Evolutionary conservation across 148 eudicot species (phyloP).

Genomic region (Pharnaceum exiguum): DNA sequence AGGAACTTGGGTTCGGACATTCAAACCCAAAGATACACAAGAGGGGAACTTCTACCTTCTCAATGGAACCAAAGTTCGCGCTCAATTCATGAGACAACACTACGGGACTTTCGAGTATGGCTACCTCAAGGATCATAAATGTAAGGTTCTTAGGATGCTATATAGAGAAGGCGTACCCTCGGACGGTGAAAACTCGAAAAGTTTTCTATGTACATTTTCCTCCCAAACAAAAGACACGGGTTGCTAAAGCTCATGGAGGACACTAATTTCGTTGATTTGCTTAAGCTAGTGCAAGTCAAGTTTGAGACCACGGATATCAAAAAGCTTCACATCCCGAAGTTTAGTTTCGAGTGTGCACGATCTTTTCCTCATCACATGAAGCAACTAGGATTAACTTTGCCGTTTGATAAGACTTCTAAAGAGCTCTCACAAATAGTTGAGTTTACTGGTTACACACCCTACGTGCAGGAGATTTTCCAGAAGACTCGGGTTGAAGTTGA

Average conservation of each 20-base stretch:
- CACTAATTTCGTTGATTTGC: background rate
- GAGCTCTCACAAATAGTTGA: slow-evolving; percentile 7
- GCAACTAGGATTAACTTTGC: background rate
- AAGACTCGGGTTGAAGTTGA: slow-evolving; percentile 14
- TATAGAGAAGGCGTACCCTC: background rate
- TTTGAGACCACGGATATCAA: background rate
- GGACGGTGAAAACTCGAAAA: background rate
- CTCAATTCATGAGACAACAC: background rate
- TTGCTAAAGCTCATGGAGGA: background rate
- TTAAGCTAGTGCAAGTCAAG: background rate
- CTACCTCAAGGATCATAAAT: background rate
- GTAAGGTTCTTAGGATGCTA: slow-evolving; percentile 7
- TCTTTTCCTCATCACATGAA: too few relatives aligned
- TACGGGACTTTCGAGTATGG: background rate
- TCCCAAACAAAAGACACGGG: slow-evolving; percentile 5
- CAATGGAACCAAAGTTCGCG: background rate
- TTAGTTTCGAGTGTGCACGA: background rate
- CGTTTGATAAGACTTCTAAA: background rate
- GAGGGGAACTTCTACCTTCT: slow-evolving; percentile 3
- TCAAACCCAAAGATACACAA: background rate
- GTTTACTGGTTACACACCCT: background rate
- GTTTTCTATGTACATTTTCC: slow-evolving; percentile 16
- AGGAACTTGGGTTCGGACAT: background rate
- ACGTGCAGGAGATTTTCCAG: background rate
- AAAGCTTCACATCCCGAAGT: background rate